Conservation (phyloP, 1,284 basidiomycete genomes). For the Cutaneotrichosporon sp. region DNA sequence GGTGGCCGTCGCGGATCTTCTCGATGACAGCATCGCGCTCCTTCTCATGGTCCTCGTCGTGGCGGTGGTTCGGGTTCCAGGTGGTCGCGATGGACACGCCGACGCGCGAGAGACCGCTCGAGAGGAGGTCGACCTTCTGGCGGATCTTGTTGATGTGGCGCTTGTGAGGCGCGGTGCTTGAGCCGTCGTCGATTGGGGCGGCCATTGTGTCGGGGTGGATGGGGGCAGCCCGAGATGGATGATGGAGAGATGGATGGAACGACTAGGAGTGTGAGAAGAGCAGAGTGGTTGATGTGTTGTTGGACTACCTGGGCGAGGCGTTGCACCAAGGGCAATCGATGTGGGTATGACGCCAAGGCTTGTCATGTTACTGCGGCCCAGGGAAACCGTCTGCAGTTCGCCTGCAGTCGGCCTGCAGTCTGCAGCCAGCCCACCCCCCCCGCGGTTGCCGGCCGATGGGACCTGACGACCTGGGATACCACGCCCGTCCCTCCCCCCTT, state of each 20-base stretch:
- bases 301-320: too few species aligned
- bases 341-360: too few species aligned
- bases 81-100: conserved; percentile 46
- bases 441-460: too few species aligned
- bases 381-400: too few species aligned
- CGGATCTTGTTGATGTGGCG: conserved; percentile 27
- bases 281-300: too few species aligned
- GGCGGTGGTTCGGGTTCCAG: conserved; percentile 60
- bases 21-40: conserved; percentile 65
- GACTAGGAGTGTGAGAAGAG: neutral
- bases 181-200: conserved; percentile 11
- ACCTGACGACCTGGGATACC: too few species aligned
- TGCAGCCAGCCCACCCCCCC: too few species aligned
- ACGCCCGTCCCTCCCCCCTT: too few species aligned
- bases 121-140: conserved; percentile 41
- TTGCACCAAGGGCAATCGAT: too few species aligned
- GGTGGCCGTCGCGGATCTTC: conserved; percentile 74
- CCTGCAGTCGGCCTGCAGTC: too few species aligned
- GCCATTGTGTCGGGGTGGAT: conserved; percentile 7
- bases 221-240: too few species aligned
- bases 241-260: neutral
- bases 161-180: neutral
- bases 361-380: too few species aligned
- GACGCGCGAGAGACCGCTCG: conserved; percentile 38
- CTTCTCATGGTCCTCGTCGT: conserved; percentile 68